phyloP scores from a whole-genome alignment of 306 rosid genomes.

The Fragaria nilgerrensis region DNA sequence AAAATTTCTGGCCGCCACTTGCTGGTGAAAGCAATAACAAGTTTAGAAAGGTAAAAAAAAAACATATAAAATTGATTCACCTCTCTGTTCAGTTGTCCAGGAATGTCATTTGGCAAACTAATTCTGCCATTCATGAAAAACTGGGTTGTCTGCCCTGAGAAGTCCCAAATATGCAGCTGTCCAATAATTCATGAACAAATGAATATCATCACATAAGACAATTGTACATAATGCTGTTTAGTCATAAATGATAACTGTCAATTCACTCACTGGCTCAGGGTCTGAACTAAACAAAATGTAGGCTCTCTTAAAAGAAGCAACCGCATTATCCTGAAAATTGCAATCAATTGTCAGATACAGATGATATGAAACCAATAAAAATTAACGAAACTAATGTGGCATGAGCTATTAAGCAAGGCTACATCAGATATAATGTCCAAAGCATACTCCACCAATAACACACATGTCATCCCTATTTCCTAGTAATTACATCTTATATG shows the following conservation, averaged over 20 bases:
- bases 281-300: conserved; percentile 57
- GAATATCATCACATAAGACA: conserved; percentile 25
- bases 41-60: background rate
- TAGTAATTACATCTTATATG: background rate
- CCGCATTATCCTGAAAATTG: conserved; percentile 64
- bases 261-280: conserved; percentile 54
- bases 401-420: background rate
- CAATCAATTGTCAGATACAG: conserved; percentile 23
- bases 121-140: conserved; percentile 47
- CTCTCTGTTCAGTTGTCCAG: conserved; percentile 54
- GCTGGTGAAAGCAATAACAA: background rate
- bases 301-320: conserved; percentile 59
- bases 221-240: background rate
- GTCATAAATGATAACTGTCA: background rate
- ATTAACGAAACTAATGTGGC: background rate
- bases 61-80: conserved; percentile 24
- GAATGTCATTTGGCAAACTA: conserved; percentile 41
- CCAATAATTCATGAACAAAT: conserved; percentile 30
- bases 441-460: background rate
- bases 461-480: background rate
- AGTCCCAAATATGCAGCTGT: conserved; percentile 93
- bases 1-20: background rate
- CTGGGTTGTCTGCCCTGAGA: conserved; percentile 79
- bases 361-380: conserved; percentile 11
- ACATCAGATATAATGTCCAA: background rate